phyloP scores from a whole-genome alignment of 768 basidiomycete genomes.

The Multifurca ochricompacta region DNA sequence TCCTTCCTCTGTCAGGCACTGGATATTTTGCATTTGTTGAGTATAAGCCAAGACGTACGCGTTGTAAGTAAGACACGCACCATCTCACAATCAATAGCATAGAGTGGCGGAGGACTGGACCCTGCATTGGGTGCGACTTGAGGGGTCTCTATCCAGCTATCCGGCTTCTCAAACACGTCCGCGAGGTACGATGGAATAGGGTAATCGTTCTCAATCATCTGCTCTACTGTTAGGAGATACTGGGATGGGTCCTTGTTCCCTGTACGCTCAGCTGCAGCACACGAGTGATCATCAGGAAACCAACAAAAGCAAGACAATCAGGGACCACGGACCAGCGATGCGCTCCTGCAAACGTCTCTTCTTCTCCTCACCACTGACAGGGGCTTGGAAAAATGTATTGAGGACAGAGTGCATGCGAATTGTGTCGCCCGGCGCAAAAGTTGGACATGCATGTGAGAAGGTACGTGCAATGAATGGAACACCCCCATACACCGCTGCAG shows the following conservation, averaged over 20 bases:
- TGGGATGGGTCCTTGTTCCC: conserved; percentile 56
- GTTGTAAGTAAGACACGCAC: conserved; percentile 37
- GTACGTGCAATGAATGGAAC: conserved; percentile 65
- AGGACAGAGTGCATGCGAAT: conserved; percentile 81
- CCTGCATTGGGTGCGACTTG: conserved; percentile 30
- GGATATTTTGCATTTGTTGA: neutral
- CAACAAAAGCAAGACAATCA: neutral
- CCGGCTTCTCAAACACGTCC: conserved; percentile 53
- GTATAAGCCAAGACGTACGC: neutral
- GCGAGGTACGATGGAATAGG: conserved; percentile 81
- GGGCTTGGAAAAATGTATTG: conserved; percentile 72
- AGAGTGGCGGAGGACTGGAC: conserved; percentile 40
- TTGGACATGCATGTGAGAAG: conserved; percentile 92
- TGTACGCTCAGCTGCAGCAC: conserved; percentile 44
- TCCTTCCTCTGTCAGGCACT: conserved; percentile 88
- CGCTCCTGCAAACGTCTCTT: conserved; percentile 48
- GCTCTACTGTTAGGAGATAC: conserved; percentile 69
- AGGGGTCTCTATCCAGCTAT: conserved; percentile 82
- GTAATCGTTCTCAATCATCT: conserved; percentile 95
- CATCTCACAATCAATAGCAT: conserved; percentile 97
- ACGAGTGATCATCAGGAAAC: neutral
- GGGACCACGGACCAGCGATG: conserved; percentile 30
- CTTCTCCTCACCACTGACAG: conserved; percentile 75
- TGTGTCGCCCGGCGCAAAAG: conserved; percentile 84
- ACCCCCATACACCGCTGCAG: conserved; percentile 23